Base-by-base conservation (phyloP, 805 yeast species). In the Saccharomycopsis microspora region DNA sequence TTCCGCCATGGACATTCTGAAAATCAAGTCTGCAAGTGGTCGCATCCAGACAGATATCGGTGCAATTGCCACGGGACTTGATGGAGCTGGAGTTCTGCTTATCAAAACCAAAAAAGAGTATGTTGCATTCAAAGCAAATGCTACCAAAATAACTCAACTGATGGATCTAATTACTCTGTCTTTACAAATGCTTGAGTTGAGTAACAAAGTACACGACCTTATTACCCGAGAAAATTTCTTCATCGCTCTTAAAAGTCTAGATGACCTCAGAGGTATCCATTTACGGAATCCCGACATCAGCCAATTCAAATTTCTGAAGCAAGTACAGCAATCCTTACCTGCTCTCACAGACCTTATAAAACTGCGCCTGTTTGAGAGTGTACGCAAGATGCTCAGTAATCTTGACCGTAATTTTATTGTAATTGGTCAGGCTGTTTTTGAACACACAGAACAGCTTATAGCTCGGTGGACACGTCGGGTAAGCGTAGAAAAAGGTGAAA, bases 181-280 rank as follows among this genome's bases (percentile, higher is more conserved):
- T 55, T 68, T 89, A 29, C 87, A 83, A 54, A 89, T 89, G 6
- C 70, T 90, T 47, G 95, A 89, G 58, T 74, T 84, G 55, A 84
- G 95, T 10, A 89, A 88, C 64, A 84, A 80, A 57, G 85, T 88
- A 43, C 86, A 87, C 59, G 89, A 85, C 38, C 68, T 89, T 58
- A 82, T 87, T 52, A 75, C 79, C 46, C 78, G 77, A 50, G 78
- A 79, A 56, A 80, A 81, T 56, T 85, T 85, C 56, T 89, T 86
- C 61, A 84, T 84, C 51, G 97, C 97, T 0, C 74, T 93, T 56
- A 86, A 87, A 61, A 76, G 83, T 55, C 67, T 88, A 45, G 89
- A 87, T 51, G 87, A 81, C 57, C 68, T 90, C 53, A 78, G 80
- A 39, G 75, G 74, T 48, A 69, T 82, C 39, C 85, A 82, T 55